Evolutionary conservation across 345 rosid genomes (phyloP).

Genomic region (Lepidium aucheri): DNA sequence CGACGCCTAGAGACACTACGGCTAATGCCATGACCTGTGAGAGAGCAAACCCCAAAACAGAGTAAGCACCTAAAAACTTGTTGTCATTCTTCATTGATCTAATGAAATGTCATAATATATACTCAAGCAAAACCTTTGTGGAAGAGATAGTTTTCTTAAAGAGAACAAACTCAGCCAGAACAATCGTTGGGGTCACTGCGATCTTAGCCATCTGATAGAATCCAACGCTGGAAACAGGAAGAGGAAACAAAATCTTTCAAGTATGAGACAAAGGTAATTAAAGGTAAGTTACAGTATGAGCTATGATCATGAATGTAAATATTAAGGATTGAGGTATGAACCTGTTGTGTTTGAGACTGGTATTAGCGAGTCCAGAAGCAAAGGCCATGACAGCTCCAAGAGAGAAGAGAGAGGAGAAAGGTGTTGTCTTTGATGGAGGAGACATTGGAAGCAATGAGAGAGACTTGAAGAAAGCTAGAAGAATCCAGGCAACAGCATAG

Average conservation of each 20-base stretch:
- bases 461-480: constrained; percentile 67
- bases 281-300: background rate
- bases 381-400: constrained; percentile 91
- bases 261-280: background rate
- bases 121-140: constrained; percentile 39
- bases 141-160: constrained; percentile 56
- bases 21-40: constrained; percentile 63
- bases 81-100: background rate
- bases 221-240: constrained; percentile 58
- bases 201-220: constrained; percentile 98
- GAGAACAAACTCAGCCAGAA: constrained; percentile 68
- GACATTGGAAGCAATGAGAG: constrained; percentile 70
- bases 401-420: constrained; percentile 67
- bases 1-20: constrained; percentile 79
- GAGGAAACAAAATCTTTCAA: background rate
- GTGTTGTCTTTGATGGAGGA: constrained; percentile 79
- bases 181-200: constrained; percentile 93
- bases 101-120: background rate
- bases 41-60: constrained; percentile 4
- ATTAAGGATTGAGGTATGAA: too few relatives aligned
- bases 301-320: background rate
- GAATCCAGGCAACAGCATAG: constrained; percentile 68
- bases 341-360: constrained; percentile 90
- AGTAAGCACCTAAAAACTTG: constrained; percentile 11
- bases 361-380: constrained; percentile 92